phyloP scores from a whole-genome alignment of 2,329 filamentous ascomycete species.

The Hypocrella siamensis region DNA sequence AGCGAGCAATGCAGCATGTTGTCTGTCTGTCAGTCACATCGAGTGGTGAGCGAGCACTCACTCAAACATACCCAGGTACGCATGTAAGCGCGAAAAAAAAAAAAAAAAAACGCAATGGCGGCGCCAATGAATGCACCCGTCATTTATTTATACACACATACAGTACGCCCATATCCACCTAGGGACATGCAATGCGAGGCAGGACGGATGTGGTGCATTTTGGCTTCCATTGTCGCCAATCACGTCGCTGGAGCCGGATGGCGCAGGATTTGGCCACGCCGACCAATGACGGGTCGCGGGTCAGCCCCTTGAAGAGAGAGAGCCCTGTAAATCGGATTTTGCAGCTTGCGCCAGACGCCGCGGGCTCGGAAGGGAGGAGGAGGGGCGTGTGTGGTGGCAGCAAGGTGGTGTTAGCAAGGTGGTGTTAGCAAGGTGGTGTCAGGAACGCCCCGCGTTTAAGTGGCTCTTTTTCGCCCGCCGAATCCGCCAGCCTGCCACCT shows the following conservation, averaged over 20 bases:
- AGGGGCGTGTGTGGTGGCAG: neutral
- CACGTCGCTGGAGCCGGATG: conserved; percentile 5
- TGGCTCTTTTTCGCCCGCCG: conserved; percentile 7
- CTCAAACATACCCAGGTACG: no score
- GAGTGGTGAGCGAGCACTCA: no score
- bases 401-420: conserved; percentile 1
- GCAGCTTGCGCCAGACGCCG: conserved; percentile 11
- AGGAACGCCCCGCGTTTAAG: conserved; percentile 21
- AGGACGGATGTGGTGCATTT: conserved; percentile 1
- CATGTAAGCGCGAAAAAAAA: no score
- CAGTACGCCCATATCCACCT: neutral
- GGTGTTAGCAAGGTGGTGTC: conserved; percentile 8
- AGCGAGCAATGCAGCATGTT: no score
- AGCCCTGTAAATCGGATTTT: conserved; percentile 15
- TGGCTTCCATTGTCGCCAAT: conserved; percentile 3
- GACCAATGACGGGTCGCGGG: conserved; percentile 13
- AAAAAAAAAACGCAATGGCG: no score
- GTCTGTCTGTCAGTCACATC: no score
- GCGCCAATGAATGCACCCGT: neutral
- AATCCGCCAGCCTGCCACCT: neutral
- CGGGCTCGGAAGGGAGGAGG: conserved; percentile 3
- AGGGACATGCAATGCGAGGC: neutral
- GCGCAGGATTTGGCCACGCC: conserved; percentile 6
- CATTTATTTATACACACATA: neutral
- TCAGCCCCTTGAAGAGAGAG: conserved; percentile 12